A percentile compares a stretch with the other conserved stretches of the same genome.
phyloP scores from a whole-genome alignment of 2,329 filamentous ascomycete genomes.

The Penicillium sp. region DNA sequence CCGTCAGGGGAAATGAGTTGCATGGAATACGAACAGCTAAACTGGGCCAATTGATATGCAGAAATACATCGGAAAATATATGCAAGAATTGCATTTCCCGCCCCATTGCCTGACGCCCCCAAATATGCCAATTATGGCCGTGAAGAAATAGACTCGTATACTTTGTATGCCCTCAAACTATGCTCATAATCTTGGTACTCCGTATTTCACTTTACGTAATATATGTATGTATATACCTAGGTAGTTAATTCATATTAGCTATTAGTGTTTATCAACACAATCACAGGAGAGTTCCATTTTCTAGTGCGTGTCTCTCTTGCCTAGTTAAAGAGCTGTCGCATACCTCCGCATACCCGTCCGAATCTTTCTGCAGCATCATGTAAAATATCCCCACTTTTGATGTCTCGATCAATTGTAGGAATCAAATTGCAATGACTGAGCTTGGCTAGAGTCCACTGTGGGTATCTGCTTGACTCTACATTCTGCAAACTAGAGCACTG shows the following conservation, averaged over 20 bases:
- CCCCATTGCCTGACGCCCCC: not conserved
- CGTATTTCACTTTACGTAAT: too few relatives aligned
- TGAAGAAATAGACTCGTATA: not conserved
- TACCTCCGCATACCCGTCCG: not conserved
- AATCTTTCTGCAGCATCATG: not conserved
- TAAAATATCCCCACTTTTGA: not conserved
- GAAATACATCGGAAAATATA: not conserved
- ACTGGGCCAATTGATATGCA: not conserved
- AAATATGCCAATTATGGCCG: not conserved
- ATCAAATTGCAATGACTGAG: not conserved
- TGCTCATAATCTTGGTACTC: not conserved
- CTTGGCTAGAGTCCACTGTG: not conserved
- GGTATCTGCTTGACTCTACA: not conserved
- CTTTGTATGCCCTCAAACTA: not conserved
- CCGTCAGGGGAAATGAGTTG: not conserved
- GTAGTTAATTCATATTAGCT: not conserved
- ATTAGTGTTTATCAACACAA: not conserved
- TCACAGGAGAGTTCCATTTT: not conserved
- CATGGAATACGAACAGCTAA: not conserved
- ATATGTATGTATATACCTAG: too few relatives aligned
- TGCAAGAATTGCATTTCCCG: not conserved
- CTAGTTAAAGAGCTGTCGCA: not conserved
- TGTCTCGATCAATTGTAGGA: not conserved
- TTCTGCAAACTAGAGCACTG: not conserved
- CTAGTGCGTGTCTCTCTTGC: not conserved